Percentiles rank a stretch among this genome's conserved stretches.
Conservation (phyloP, 2,329 filamentous ascomycete species). For the Ciborinia camelliae region DNA sequence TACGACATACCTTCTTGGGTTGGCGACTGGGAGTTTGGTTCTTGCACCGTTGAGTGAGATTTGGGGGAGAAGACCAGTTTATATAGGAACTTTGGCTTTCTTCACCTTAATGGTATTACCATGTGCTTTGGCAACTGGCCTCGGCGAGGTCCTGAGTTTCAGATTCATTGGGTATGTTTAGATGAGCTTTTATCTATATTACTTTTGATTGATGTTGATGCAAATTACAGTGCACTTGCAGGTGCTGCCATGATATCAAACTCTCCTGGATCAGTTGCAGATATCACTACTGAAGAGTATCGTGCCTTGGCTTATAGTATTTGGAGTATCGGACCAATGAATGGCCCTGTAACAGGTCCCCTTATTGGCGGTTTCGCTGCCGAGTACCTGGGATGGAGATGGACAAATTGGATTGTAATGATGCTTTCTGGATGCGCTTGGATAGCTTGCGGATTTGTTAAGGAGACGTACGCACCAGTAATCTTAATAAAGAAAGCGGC, state of each 20-base stretch:
- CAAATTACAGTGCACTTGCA: conserved; percentile 54
- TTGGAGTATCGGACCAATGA: conserved; percentile 81
- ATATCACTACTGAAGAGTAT: conserved; percentile 77
- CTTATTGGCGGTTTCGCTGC: conserved; percentile 78
- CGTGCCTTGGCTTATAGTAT: conserved; percentile 79
- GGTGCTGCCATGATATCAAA: conserved; percentile 81
- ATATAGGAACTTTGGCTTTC: conserved; percentile 59
- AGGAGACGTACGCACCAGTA: conserved; percentile 74
- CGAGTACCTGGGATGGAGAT: conserved; percentile 79
- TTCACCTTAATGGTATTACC: conserved; percentile 71
- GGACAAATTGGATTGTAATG: conserved; percentile 78
- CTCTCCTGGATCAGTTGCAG: conserved; percentile 75
- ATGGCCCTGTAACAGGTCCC: conserved; percentile 64
- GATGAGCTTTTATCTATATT: background rate
- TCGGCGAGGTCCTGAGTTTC: conserved; percentile 65
- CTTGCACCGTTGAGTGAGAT: conserved; percentile 72
- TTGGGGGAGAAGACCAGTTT: conserved; percentile 66
- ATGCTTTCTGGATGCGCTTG: conserved; percentile 66
- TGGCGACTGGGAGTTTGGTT: conserved; percentile 68
- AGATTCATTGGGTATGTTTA: conserved; percentile 66
- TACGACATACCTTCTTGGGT: conserved; percentile 73
- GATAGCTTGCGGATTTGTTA: conserved; percentile 55
- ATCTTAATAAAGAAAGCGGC: conserved; percentile 66
- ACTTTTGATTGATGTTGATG: conserved; percentile 16
- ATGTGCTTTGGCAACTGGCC: conserved; percentile 63